A percentile compares a stretch with the other conserved stretches of the same genome.
Conservation (phyloP, 1,284 basidiomycete species). For the Ceratobasidium sp. region DNA sequence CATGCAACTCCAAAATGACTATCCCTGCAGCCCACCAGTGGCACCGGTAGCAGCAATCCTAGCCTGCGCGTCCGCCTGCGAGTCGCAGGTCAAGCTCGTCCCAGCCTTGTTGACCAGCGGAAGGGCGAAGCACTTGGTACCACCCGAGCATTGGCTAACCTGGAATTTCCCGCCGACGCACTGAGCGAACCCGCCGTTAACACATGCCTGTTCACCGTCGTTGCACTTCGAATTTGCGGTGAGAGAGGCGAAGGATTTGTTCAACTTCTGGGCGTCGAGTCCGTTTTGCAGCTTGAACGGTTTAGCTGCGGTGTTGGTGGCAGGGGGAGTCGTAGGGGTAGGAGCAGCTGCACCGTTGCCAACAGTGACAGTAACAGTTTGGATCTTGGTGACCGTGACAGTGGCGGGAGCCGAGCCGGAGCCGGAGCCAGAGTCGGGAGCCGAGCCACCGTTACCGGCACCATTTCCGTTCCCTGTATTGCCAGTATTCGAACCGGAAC, state of each 20-base stretch:
- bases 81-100: slow-evolving; percentile 62
- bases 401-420: slow-evolving; percentile 9
- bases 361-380: slow-evolving; percentile 35
- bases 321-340: not conserved
- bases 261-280: slow-evolving; percentile 45
- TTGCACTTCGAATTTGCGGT: slow-evolving; percentile 45
- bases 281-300: slow-evolving; percentile 45
- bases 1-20: not conserved
- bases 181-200: slow-evolving; percentile 57
- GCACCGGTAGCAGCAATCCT: slow-evolving; percentile 63
- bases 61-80: slow-evolving; percentile 57
- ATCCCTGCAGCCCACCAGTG: slow-evolving; percentile 38
- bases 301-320: slow-evolving; percentile 21
- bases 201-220: slow-evolving; percentile 61
- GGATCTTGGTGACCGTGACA: slow-evolving; percentile 16
- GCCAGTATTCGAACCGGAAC: slow-evolving; percentile 47
- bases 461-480: slow-evolving; percentile 15
- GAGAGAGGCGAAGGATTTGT: slow-evolving; percentile 46
- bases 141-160: slow-evolving; percentile 58
- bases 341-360: not conserved
- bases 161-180: slow-evolving; percentile 60
- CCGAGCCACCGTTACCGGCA: not conserved
- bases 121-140: slow-evolving; percentile 62
- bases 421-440: not conserved
- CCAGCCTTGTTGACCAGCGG: slow-evolving; percentile 65